Base-by-base conservation (phyloP, 2,329 filamentous ascomycete genomes). In the Myriosclerotinia curreyana region DNA sequence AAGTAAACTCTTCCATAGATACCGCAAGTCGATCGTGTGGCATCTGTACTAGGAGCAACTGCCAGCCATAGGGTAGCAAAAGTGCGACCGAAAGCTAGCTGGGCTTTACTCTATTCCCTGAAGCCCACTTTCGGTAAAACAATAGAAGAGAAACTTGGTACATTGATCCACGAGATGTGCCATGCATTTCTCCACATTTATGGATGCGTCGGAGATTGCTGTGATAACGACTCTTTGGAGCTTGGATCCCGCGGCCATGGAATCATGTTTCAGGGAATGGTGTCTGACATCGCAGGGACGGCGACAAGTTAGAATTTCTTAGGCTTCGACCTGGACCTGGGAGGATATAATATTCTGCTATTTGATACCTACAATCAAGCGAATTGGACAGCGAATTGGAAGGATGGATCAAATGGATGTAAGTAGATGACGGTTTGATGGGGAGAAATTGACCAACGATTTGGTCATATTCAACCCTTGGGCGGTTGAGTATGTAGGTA, bases 121-220 rank as follows among this genome's bases (percentile, higher is more conserved):
- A 8, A n/a, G 9, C 55, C 55, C 4, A 22, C 17, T 8, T 36
- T 36, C 20, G 31, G 28, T 36, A 14, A 48, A 15, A 40, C 6
- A n/a, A n/a, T 60, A 11, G 22, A n/a, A 28, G 17, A 28, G 8
- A 3, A 31, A 0, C 20, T 60, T 2, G 34, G 34, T 1, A 51
- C 36, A 3, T 40, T 60, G 17, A 25, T 51, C 6, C 58, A 60
- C 3, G 58, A 60, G 46, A 60, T 60, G 58, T 40, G 46, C 6
- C 58, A 60, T 60, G 58, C 36, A 15, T 60, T 60, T n/a, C 51
- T 60, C 25, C 15, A 50, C 15, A 20, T 38, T 14, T 60, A 60
- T n/a, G 34, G 44, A 9, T 60, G 58, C 31, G 20, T 40, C 11
- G 46, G 36, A 25, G 6, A 14, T 11, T 38, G 46, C 20, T 60